Evolutionary conservation across 495 filamentous ascomycete genomes (phyloP).

Genomic region (Elasticomyces elasticus): DNA sequence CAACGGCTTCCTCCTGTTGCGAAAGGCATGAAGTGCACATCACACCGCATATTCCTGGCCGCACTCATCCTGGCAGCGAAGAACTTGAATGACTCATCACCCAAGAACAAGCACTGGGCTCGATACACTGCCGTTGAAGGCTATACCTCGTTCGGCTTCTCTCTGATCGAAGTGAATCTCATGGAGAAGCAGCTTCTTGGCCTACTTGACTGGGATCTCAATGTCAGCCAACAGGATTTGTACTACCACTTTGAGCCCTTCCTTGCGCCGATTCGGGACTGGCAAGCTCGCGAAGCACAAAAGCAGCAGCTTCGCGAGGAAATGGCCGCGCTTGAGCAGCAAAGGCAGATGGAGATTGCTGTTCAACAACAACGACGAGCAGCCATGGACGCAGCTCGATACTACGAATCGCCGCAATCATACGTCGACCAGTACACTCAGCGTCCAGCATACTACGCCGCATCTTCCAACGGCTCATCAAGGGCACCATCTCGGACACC

Average conservation of each 20-base stretch:
- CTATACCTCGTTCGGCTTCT: constrained; percentile 79
- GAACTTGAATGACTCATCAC: constrained; percentile 80
- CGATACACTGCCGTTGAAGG: constrained; percentile 71
- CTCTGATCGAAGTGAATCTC: constrained; percentile 85
- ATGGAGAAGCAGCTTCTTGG: constrained; percentile 98
- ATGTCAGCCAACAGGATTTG: constrained; percentile 74
- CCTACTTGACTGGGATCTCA: constrained; percentile 85
- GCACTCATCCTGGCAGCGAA: constrained; percentile 69
- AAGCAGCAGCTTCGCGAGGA: constrained; percentile 22
- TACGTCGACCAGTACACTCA: constrained; percentile 16
- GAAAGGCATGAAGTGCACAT: constrained; percentile 94
- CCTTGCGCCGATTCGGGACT: constrained; percentile 64
- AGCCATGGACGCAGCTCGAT: constrained; percentile 20
- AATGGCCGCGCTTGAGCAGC: constrained; percentile 36
- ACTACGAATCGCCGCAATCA: constrained; percentile 17
- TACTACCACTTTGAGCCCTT: constrained; percentile 81
- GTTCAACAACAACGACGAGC: constrained; percentile 25
- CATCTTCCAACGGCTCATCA: constrained; percentile 20
- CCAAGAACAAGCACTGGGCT: constrained; percentile 99
- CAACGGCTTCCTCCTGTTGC: constrained; percentile 81
- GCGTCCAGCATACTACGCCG: constrained; percentile 12
- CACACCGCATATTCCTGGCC: constrained; percentile 80
- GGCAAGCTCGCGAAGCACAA: constrained; percentile 31
- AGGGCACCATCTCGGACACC: constrained; percentile 31
- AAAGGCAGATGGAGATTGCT: constrained; percentile 37